Evolutionary conservation across 2,329 filamentous ascomycete species (phyloP).

Genomic region (Botrytis pseudocinerea): DNA sequence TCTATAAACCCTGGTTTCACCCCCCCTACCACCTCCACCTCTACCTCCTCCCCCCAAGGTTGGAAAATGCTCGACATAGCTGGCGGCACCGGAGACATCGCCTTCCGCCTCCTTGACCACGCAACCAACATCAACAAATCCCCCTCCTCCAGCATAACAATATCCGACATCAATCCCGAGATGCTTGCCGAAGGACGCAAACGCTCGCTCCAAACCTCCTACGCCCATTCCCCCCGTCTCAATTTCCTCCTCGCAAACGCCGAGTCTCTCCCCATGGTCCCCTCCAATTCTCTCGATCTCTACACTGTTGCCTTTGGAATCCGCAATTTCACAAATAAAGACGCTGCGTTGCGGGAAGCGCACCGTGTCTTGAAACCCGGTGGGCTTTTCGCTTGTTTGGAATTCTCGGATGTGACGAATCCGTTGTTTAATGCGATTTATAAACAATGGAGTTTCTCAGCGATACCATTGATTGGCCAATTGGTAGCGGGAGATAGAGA

Average conservation of each 20-base stretch:
- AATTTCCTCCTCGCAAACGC: conserved; percentile 90
- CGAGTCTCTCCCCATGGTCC: conserved; percentile 68
- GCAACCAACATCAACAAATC: conserved; percentile 79
- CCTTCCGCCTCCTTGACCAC: conserved; percentile 92
- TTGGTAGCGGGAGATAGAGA: conserved; percentile 90
- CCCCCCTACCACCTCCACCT: conserved; percentile 44
- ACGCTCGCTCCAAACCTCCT: conserved; percentile 61
- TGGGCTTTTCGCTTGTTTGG: conserved; percentile 92
- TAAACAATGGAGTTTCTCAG: conserved; percentile 93
- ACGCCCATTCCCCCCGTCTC: conserved; percentile 57
- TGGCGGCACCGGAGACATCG: conserved; percentile 95
- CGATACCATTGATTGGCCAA: conserved; percentile 94
- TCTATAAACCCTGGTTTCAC: conserved; percentile 69
- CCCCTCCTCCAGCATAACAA: conserved; percentile 77
- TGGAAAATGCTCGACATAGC: conserved; percentile 91
- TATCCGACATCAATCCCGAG: conserved; percentile 92
- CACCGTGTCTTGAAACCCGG: conserved; percentile 89
- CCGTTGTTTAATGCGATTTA: conserved; percentile 81
- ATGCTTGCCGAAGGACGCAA: conserved; percentile 90
- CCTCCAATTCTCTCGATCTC: conserved; percentile 75
- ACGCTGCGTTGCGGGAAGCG: conserved; percentile 77
- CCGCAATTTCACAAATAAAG: conserved; percentile 93
- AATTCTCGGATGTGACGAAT: conserved; percentile 81
- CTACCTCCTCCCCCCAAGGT: conserved; percentile 46
- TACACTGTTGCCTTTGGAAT: conserved; percentile 99